Base-by-base conservation (phyloP, 352 stramenopile species). In the Pythium chondricola region DNA sequence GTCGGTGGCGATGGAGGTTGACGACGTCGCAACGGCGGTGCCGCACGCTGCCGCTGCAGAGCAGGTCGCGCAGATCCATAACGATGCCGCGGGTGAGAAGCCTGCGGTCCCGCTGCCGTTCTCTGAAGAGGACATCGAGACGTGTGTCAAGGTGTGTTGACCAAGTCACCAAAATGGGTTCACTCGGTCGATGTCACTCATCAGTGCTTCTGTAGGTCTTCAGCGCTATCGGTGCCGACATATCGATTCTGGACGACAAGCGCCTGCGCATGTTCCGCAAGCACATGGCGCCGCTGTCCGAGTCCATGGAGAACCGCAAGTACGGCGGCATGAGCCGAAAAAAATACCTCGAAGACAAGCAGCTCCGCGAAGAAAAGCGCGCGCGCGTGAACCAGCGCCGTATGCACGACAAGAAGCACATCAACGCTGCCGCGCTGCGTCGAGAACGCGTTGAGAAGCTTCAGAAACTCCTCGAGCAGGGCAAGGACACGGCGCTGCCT, bases 401-500 rank as follows among this genome's bases (percentile, higher is more conserved):
- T 56, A 92, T 94, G 81, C 82, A 90, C 49, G 83, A 98, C 69
- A 79, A 85, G 44, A 95, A 95, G 47, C 92, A 98, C 63, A 95
- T 98, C 61, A 96, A 97, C 42, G 77, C 72, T 38, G 97, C 93
- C 6, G 69, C 85, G 47, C 58, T 98, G 40, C 78, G 94, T 40
- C 81, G 79, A 40, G 91, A 96, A 37, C 74, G 94, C 16, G 83
- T 97, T 43, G 75, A 97, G 51, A 95, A 94, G 67, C 73, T 98
- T 9, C 76, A 97, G 57, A 74, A 81, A 39, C 69, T 98, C 27
- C 71, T 94, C 39, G 61, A 89, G 31, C 88, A 97, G 48, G 81
- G 80, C 14, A 85, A 89, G 42, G 64, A 88, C 14, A 61, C 73
- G 20, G 50, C 79, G 38, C 42, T 90, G 29, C 83, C 87, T 26